Percentiles rank a stretch among this genome's conserved stretches.
Evolutionary conservation across 345 rosid species (phyloP).

Genomic region (Eucalyptus erythrocorys): DNA sequence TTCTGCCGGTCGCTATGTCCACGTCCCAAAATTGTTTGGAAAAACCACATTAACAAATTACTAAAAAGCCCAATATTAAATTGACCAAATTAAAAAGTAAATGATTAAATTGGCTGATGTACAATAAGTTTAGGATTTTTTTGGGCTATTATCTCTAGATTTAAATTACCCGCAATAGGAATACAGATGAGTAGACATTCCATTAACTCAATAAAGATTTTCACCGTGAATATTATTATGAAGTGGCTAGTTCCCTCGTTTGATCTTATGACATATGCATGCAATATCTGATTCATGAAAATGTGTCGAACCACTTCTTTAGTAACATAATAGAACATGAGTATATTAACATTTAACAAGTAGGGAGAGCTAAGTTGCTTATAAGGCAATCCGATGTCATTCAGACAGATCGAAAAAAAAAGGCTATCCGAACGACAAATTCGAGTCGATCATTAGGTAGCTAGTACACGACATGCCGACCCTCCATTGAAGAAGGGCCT

Average conservation of each 20-base stretch:
- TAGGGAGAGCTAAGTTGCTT: not conserved
- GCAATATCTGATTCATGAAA: not conserved
- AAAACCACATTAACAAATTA: not conserved
- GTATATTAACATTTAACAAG: not conserved
- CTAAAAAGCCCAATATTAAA: fast-evolving
- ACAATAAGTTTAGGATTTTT: fast-evolving
- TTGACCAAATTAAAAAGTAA: not conserved
- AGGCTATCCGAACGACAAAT: not conserved
- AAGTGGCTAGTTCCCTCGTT: not conserved
- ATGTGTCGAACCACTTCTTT: not conserved
- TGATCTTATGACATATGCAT: not conserved
- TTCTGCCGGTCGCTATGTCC: fast-evolving
- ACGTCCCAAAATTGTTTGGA: fast-evolving
- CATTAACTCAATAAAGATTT: not conserved
- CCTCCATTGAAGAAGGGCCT: not conserved
- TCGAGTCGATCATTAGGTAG: not conserved
- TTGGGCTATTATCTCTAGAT: not conserved
- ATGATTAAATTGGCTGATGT: fast-evolving
- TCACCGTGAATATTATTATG: not conserved
- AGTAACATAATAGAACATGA: not conserved
- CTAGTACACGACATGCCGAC: not conserved
- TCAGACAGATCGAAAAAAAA: not conserved
- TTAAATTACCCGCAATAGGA: not conserved
- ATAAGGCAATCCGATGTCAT: not conserved
- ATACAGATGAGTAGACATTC: not conserved